Percentiles rank a stretch among this genome's conserved stretches.
Conservation (phyloP, 306 rosid species). For the Spatholobus suberectus region DNA sequence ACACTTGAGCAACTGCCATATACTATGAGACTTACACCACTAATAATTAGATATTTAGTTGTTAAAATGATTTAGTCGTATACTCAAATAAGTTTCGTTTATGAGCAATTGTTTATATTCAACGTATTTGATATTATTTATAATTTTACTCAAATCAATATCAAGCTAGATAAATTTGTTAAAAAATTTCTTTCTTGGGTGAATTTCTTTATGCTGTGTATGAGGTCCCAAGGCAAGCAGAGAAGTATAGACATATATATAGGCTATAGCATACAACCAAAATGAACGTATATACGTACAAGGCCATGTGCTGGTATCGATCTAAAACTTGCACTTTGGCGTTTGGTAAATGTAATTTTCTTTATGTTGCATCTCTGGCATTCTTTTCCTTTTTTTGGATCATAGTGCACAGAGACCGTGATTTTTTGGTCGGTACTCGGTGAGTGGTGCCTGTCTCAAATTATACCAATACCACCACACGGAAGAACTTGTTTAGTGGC, state of each 20-base stretch:
- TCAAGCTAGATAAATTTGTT: not conserved
- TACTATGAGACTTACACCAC: not conserved
- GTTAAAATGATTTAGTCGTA: not conserved
- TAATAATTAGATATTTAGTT: not conserved
- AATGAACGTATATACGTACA: slow-evolving; percentile 11
- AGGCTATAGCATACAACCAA: not conserved
- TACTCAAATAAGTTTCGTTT: not conserved
- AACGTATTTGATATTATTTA: not conserved
- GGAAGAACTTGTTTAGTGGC: not conserved
- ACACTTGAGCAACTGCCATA: not conserved
- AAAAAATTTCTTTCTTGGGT: not conserved
- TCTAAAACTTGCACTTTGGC: slow-evolving; percentile 40
- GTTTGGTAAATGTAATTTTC: slow-evolving; percentile 42
- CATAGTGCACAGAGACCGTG: not conserved
- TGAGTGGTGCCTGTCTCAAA: slow-evolving; percentile 10
- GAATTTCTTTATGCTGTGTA: not conserved
- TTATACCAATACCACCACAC: slow-evolving; percentile 8
- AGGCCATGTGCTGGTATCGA: slow-evolving; percentile 31
- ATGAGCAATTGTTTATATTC: not conserved
- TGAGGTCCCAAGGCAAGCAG: not conserved
- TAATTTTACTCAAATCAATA: not conserved
- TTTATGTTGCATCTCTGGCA: not conserved
- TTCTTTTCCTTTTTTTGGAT: slow-evolving; percentile 32
- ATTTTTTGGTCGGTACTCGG: slow-evolving; percentile 36
- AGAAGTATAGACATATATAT: not conserved